A percentile compares a stretch with the other conserved stretches of the same genome.
Conservation (phyloP, 2,329 filamentous ascomycete species). For the Esteya vermicola region DNA sequence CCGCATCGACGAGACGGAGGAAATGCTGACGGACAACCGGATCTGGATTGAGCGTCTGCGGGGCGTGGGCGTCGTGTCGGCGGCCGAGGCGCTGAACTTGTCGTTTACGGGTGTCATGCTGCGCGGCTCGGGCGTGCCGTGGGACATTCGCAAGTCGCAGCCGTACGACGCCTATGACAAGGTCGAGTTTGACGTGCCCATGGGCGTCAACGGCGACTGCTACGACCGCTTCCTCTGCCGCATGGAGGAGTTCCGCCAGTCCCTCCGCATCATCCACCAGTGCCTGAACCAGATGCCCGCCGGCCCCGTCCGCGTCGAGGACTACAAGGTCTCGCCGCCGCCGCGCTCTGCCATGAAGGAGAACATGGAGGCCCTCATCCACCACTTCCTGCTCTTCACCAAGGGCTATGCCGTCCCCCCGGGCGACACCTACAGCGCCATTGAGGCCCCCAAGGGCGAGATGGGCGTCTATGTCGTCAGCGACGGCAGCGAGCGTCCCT, state of each 20-base stretch:
- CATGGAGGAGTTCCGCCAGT: conserved; percentile 99
- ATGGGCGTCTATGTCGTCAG: conserved; percentile 97
- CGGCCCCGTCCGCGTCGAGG: conserved; percentile 86
- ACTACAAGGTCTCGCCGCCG: conserved; percentile 95
- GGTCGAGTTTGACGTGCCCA: conserved; percentile 96
- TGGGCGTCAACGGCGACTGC: conserved; percentile 94
- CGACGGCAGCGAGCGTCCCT: conserved; percentile 90
- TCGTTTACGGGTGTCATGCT: conserved; percentile 97
- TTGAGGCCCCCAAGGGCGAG: conserved; percentile 99
- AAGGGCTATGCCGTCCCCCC: conserved; percentile 97
- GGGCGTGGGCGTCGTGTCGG: conserved; percentile 80
- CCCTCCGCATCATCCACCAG: conserved; percentile 94
- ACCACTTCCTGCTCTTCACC: conserved; percentile 97
- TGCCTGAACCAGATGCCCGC: conserved; percentile 98
- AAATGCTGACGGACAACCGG: conserved; percentile 96
- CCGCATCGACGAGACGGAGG: conserved; percentile 96
- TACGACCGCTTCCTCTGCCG: conserved; percentile 98
- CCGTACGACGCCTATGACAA: conserved; percentile 97
- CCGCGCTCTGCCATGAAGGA: conserved; percentile 99
- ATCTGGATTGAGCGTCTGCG: conserved; percentile 95
- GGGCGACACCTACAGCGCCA: conserved; percentile 93
- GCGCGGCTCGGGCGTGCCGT: conserved; percentile 87
- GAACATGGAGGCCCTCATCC: conserved; percentile 99
- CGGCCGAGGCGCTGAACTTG: conserved; percentile 90
- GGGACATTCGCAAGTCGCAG: conserved; percentile 91